Evolutionary conservation across 2,329 filamentous ascomycete genomes (phyloP).

Genomic region (Fusarium sp.): DNA sequence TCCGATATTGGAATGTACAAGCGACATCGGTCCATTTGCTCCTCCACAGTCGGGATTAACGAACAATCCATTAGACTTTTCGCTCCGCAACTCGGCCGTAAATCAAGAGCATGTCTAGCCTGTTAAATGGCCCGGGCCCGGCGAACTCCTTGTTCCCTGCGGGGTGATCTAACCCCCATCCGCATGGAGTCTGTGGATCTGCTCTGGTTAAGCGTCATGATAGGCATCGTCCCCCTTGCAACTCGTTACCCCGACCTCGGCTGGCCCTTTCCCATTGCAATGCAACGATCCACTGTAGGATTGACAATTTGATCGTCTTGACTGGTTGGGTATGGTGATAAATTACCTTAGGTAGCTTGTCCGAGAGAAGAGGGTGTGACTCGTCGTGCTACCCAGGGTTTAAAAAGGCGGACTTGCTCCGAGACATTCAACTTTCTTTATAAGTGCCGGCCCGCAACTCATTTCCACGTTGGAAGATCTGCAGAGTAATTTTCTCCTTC

Average conservation of each 20-base stretch:
- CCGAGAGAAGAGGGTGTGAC: slow-evolving; percentile 16
- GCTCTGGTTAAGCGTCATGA: slow-evolving; percentile 8
- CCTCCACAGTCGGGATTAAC: slow-evolving; percentile 3
- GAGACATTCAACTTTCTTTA: slow-evolving; percentile 31
- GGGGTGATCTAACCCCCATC: slow-evolving; percentile 27
- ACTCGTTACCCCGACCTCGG: slow-evolving; percentile 36
- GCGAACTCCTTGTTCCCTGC: slow-evolving; percentile 29
- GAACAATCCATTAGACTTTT: slow-evolving; percentile 14
- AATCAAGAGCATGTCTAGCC: not conserved
- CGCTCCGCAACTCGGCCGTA: slow-evolving; percentile 32
- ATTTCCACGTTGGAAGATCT: slow-evolving; percentile 16
- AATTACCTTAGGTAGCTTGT: not conserved
- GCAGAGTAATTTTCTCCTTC: slow-evolving; percentile 7
- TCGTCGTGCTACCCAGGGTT: slow-evolving; percentile 12
- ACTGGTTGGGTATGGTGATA: slow-evolving; percentile 1
- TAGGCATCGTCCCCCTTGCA: slow-evolving; percentile 12
- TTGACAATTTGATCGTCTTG: slow-evolving; percentile 20
- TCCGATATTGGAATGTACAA: slow-evolving; percentile 27
- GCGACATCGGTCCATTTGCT: slow-evolving; percentile 32
- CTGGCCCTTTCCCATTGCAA: slow-evolving; percentile 5
- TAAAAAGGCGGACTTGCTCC: slow-evolving; percentile 21
- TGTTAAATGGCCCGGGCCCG: slow-evolving; percentile 3
- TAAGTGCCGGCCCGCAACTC: slow-evolving; percentile 17
- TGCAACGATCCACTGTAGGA: slow-evolving; percentile 23
- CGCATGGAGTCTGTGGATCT: slow-evolving; percentile 10